Conservation (phyloP, 352 stramenopile genomes). For the Thalassiosira pacifica region DNA sequence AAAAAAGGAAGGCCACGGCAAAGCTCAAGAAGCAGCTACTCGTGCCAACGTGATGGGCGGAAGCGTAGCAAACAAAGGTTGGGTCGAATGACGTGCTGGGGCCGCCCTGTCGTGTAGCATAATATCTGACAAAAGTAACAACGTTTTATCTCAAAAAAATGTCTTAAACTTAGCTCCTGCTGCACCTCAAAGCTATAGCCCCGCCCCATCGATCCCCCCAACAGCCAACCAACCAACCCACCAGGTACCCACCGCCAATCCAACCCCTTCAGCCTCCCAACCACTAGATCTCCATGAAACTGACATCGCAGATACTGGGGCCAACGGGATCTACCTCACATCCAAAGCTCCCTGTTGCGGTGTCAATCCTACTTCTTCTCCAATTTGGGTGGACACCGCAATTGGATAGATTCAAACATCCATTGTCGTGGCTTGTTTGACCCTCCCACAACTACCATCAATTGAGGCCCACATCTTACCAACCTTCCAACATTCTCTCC, state of each 20-base stretch:
- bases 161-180: not conserved
- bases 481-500: not conserved
- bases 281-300: not conserved
- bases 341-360: no score
- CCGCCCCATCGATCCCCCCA: not conserved
- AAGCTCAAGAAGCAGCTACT: no score
- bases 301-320: no score
- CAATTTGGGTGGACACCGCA: no score
- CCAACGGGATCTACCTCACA: no score
- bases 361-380: no score
- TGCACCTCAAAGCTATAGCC: not conserved
- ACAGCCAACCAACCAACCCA: not conserved
- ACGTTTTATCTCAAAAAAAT: not conserved
- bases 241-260: no score
- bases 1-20: slow-evolving; percentile 28
- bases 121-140: not conserved
- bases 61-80: slow-evolving; percentile 2
- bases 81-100: not conserved
- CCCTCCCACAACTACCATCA: no score
- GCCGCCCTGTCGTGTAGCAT: not conserved
- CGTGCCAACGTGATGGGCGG: slow-evolving; percentile 30
- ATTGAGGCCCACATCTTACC: not conserved
- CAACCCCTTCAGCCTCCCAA: not conserved
- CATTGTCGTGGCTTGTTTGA: no score
- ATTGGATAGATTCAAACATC: no score